Evolutionary conservation across 768 basidiomycete species (phyloP).

Genomic region (Boletus vinaceobasis): DNA sequence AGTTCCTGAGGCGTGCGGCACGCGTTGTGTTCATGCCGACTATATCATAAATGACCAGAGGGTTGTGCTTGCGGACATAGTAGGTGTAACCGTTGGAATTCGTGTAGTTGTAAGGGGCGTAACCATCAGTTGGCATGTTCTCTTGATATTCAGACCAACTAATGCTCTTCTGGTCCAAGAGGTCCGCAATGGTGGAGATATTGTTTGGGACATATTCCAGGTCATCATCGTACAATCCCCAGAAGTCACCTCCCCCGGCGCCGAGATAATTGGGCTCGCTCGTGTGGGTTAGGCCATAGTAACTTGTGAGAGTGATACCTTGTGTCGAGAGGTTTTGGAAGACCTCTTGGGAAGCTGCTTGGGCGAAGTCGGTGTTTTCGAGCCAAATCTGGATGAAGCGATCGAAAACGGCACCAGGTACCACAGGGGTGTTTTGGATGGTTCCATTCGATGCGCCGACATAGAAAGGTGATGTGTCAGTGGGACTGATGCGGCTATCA

Average conservation of each 20-base stretch:
- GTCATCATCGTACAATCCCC: slow-evolving; percentile 44
- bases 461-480: slow-evolving; percentile 35
- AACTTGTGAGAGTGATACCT: slow-evolving; percentile 47
- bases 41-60: slow-evolving; percentile 44
- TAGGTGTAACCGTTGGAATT: slow-evolving; percentile 12
- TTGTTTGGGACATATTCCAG: slow-evolving; percentile 36
- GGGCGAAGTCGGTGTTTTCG: slow-evolving; percentile 56
- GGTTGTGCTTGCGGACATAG: slow-evolving; percentile 55
- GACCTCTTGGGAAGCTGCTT: slow-evolving; percentile 23
- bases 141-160: slow-evolving; percentile 63
- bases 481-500: slow-evolving; percentile 12
- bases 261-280: slow-evolving; percentile 60
- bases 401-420: slow-evolving; percentile 43
- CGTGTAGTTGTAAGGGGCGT: slow-evolving; percentile 36
- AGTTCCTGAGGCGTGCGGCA: slow-evolving; percentile 1
- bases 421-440: slow-evolving; percentile 34
- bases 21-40: slow-evolving; percentile 42
- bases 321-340: slow-evolving; percentile 42
- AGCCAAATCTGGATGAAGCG: slow-evolving; percentile 57
- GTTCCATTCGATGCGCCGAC: slow-evolving; percentile 41
- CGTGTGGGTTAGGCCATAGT: slow-evolving; percentile 42
- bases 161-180: slow-evolving; percentile 53
- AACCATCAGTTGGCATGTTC: slow-evolving; percentile 48
- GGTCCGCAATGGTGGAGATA: slow-evolving; percentile 56
- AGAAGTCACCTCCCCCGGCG: slow-evolving; percentile 50